phyloP scores from a whole-genome alignment of 495 filamentous ascomycete genomes.

The Opeltia flavorubescens region DNA sequence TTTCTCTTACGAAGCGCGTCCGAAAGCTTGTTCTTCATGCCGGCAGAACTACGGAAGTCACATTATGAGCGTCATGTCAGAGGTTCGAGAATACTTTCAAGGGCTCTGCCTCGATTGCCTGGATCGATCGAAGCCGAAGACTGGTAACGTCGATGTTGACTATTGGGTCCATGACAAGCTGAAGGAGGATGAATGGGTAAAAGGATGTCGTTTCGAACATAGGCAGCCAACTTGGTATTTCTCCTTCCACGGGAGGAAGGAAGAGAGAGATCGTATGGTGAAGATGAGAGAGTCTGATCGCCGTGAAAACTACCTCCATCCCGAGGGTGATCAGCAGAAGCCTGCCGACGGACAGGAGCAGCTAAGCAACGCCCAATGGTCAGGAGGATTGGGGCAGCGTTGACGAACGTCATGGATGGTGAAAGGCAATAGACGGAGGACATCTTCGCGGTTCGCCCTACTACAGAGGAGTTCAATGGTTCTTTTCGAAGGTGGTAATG shows the following conservation, averaged over 20 bases:
- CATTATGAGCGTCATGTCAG: neutral
- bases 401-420: no score
- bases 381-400: no score
- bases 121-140: slow-evolving; percentile 13
- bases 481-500: no score
- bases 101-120: slow-evolving; percentile 21
- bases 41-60: neutral
- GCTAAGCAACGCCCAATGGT: no score
- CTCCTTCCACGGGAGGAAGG: slow-evolving; percentile 14
- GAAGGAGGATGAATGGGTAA: slow-evolving; percentile 7
- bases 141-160: slow-evolving; percentile 8
- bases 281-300: no score
- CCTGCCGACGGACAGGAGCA: no score
- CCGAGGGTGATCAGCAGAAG: no score
- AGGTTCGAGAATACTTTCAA: slow-evolving; percentile 10
- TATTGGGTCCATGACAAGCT: slow-evolving; percentile 14
- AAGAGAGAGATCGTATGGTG: slow-evolving; percentile 11
- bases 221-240: slow-evolving; percentile 17
- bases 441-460: no score
- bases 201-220: slow-evolving; percentile 12
- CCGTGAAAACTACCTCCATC: no score
- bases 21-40: slow-evolving; percentile 1
- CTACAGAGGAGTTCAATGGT: no score
- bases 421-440: no score
- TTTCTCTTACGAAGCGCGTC: slow-evolving; percentile 3